Conservation (phyloP, 371 early-diverging fungal genomes). For the Rhizopus stolonifer region DNA sequence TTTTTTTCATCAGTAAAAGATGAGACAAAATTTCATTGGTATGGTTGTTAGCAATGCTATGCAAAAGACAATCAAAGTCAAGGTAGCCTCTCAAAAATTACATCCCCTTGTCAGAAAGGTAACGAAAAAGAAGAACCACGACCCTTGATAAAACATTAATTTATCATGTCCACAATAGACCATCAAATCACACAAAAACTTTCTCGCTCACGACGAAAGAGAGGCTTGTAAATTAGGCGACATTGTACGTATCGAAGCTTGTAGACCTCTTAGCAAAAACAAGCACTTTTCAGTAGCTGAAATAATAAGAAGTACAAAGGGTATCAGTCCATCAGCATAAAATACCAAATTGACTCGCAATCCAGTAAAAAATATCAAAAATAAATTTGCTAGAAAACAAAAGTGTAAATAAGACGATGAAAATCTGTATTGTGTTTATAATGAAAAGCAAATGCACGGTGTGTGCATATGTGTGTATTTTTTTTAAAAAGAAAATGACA, state of each 20-base stretch:
- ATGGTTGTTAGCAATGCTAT: conserved; percentile 89
- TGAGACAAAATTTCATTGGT: conserved; percentile 82
- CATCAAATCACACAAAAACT: conserved; percentile 78
- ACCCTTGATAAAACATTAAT: neutral
- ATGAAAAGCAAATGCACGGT: too few species aligned
- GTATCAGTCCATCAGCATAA: conserved; percentile 1
- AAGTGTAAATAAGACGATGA: too few species aligned
- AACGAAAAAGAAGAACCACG: conserved; percentile 3
- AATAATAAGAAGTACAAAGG: conserved; percentile 59
- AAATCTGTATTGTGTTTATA: too few species aligned
- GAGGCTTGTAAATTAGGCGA: conserved; percentile 85
- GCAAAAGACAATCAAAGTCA: conserved; percentile 91
- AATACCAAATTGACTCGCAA: neutral
- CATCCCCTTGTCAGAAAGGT: conserved; percentile 91
- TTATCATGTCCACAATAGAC: conserved; percentile 28
- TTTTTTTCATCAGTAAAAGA: conserved; percentile 19
- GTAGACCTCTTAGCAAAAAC: conserved; percentile 83
- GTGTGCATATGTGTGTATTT: too few species aligned
- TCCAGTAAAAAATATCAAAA: too few species aligned
- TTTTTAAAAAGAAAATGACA: too few species aligned
- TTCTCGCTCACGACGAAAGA: conserved; percentile 88
- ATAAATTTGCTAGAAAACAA: too few species aligned
- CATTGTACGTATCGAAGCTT: conserved; percentile 90
- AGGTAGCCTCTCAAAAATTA: conserved; percentile 71
- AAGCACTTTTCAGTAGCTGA: conserved; percentile 90